A percentile compares a stretch with the other conserved stretches of the same genome.
phyloP scores from a whole-genome alignment of 2,329 filamentous ascomycete genomes.

The Fusarium succisae region DNA sequence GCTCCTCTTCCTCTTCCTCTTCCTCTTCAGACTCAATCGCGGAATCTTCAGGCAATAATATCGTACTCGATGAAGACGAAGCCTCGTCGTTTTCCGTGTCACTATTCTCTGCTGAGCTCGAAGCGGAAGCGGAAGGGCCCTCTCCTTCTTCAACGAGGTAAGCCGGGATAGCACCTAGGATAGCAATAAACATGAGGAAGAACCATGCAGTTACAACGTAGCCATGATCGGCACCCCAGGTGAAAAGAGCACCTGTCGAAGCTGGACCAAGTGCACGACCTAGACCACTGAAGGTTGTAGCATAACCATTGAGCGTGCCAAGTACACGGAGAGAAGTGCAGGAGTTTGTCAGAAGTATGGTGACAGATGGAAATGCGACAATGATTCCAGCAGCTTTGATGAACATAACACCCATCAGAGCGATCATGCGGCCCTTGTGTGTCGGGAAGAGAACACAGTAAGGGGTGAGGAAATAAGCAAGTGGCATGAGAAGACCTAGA shows the following conservation, averaged over 20 bases:
- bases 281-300: conserved; percentile 82
- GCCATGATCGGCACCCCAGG: conserved; percentile 76
- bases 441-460: conserved; percentile 75
- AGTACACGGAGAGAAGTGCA: conserved; percentile 77
- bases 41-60: conserved; percentile 36
- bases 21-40: conserved; percentile 34
- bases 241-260: conserved; percentile 76
- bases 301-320: conserved; percentile 90
- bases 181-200: conserved; percentile 71
- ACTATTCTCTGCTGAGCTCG: conserved; percentile 44
- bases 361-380: conserved; percentile 88
- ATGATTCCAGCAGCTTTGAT: conserved; percentile 80
- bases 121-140: conserved; percentile 62
- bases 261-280: conserved; percentile 84
- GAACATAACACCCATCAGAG: conserved; percentile 75
- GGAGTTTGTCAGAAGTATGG: conserved; percentile 90
- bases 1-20: conserved; percentile 18
- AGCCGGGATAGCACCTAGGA: conserved; percentile 74
- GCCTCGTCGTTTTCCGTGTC: conserved; percentile 41
- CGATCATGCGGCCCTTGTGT: conserved; percentile 61
- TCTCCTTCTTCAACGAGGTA: conserved; percentile 80
- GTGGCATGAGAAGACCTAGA: conserved; percentile 72
- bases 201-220: conserved; percentile 86
- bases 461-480: conserved; percentile 83
- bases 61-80: conserved; percentile 22